Base-by-base conservation (phyloP, 2,329 filamentous ascomycete genomes). In the Emmonsiellopsis sp. region DNA sequence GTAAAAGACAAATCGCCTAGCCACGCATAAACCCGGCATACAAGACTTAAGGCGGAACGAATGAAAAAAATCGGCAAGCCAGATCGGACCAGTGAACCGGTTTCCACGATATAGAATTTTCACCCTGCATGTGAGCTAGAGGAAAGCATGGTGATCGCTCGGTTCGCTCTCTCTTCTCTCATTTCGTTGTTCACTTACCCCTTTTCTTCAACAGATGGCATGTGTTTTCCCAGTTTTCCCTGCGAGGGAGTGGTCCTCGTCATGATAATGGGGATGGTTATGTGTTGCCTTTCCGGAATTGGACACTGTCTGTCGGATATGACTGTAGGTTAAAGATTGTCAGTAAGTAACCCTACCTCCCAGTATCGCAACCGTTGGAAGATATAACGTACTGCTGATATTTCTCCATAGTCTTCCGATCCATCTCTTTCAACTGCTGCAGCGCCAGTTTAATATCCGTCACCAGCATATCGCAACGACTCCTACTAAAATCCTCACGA, bases 171-270 rank as follows among this genome's bases (percentile, higher is more conserved):
- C 21, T 27, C 21, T 27, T 27, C 21, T 27, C 21, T 27, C 21
- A 27, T 27, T 27, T 27, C 21, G 21, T 27, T 27, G 21, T 27
- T 27, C 21, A 5, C 21, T 27, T 27, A 49, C 17, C 31, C 10
- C 27, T 40, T 17, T n/a, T 51, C 7, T 51, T 52, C 81, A 95
- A 72, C 91, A 96, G 55, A 94, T 77, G 40, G 82, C 85, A 70
- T 95, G 91, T 1, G 89, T 92, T 81, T 96, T 96, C 53, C 89
- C 91, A 54, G 82, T 81, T 81, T 93, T 91, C 13, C 88, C 91
- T 73, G 95, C 88, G 60, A 97, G 74, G 54, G 86, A 92, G 71
- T 97, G 92, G 61, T 82, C 81, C 74, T 95, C 90, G 58, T 85
- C 81, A 72, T 84, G 69, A 64, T 79, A 86, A 45, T 77, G 68